These are phyloP conservation scores for Yamadazyma jaroonii DNA, from an alignment of 1,139 yeast species.

Conservation along the genomic window DNA sequence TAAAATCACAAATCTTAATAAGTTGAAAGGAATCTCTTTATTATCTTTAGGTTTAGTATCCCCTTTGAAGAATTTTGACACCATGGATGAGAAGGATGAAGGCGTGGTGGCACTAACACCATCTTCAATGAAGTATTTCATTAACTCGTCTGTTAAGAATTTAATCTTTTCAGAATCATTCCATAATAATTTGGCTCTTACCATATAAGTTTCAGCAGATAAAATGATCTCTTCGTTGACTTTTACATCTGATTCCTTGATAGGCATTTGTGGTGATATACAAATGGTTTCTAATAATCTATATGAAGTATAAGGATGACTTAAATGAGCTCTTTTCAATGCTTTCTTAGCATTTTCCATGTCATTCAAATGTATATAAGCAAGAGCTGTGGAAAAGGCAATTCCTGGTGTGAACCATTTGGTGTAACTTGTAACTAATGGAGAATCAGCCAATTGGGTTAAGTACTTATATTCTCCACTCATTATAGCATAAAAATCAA, in stretches of 20 bases:
- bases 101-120: constrained; percentile 11
- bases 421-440: constrained; percentile 53
- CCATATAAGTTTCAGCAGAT: constrained; percentile 50
- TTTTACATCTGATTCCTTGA: constrained; percentile 22
- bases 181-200: constrained; percentile 51
- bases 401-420: constrained; percentile 77
- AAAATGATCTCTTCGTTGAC: constrained; percentile 27
- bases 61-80: constrained; percentile 18
- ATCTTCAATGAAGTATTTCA: constrained; percentile 23
- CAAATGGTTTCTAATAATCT: constrained; percentile 46
- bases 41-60: constrained; percentile 4
- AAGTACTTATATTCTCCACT: constrained; percentile 65
- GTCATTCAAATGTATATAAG: constrained; percentile 45
- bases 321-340: constrained; percentile 48
- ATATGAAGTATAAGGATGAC: constrained; percentile 60
- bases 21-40: constrained; percentile 51
- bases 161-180: constrained; percentile 41
- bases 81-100: constrained; percentile 11
- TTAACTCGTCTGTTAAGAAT: constrained; percentile 49
- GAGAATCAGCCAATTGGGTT: constrained; percentile 51
- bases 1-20: constrained; percentile 62
- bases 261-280: constrained; percentile 17
- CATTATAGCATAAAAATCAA: constrained; percentile 74
- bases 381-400: constrained; percentile 64
- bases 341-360: constrained; percentile 43